Evolutionary conservation across 139 green algal genomes (phyloP), one percentile per base, ranked within the genome.

Genomic region (Yamagishiella unicocca): DNA sequence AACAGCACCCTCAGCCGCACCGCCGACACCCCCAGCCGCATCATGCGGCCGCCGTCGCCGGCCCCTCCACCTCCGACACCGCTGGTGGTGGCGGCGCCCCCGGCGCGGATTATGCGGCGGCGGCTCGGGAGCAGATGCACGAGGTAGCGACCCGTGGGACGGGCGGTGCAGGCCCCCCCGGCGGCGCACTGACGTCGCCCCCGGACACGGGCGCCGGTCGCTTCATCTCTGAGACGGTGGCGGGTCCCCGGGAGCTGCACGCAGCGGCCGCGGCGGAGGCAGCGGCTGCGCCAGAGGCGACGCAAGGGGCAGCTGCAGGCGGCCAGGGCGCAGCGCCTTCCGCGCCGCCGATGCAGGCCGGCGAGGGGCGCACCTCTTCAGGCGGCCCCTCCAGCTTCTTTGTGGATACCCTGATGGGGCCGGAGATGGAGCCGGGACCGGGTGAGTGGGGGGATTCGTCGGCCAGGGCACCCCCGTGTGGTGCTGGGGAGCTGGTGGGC

Each of bases 111-210:
- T 67, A 61, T 24, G 78, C 78, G 4, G 80, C 80, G 4, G 80
- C 80, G 1, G 80, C 80, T 9, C 31, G 80, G 40, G 42, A 77
- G 61, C 80, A 86, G 80, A 86, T 86, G 80, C 31, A 66, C 31
- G 80, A 86, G 9, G 80, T 86, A 4, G 80, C 64, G n/a, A 40
- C 62, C 19, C 80, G 53, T 10, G 80, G 80, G 40, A 37, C 79
- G 42, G 80, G 42, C 43, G 80, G 33, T 42, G 74, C 74, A 19
- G 46, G 31, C 6, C 31, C 74, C 42, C 3, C 31, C 2, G 72
- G 43, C 24, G 70, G 19, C 38, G 70, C 70, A 25, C 38, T 77
- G 40, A 55, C 70, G 24, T 55, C 70, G 24, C 70, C 70, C 5
- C 27, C 72, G 4, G 72, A 42, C 29, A 62, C 43, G 4, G 72